Conservation (phyloP, 2,329 filamentous ascomycete species). For the Beauveria asiatica region DNA sequence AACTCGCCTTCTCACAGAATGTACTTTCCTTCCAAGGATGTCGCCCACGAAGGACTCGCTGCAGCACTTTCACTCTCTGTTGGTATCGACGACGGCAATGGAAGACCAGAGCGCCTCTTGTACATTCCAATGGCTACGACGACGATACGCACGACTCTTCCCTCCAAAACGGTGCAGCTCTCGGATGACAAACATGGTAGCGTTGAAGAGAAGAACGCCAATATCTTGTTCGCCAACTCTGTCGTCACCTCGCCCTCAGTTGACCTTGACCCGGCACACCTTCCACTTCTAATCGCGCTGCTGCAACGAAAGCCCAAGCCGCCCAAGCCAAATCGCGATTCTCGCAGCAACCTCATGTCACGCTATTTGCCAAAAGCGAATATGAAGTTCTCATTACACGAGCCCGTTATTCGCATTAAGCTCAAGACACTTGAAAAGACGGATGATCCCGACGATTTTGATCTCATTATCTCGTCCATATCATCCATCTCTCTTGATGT, state of each 20-base stretch:
- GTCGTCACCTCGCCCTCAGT: slow-evolving; percentile 93
- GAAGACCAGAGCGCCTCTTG: slow-evolving; percentile 74
- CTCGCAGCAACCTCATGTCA: slow-evolving; percentile 66
- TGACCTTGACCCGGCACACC: slow-evolving; percentile 83
- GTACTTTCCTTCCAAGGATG: slow-evolving; percentile 90
- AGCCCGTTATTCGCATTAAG: slow-evolving; percentile 85
- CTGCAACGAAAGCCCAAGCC: slow-evolving; percentile 47
- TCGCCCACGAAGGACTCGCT: slow-evolving; percentile 88
- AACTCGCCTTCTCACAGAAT: slow-evolving; percentile 93
- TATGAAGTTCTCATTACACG: slow-evolving; percentile 93
- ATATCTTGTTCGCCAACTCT: slow-evolving; percentile 92
- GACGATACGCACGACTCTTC: slow-evolving; percentile 85
- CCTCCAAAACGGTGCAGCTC: slow-evolving; percentile 85
- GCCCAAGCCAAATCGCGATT: slow-evolving; percentile 29
- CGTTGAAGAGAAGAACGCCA: slow-evolving; percentile 79
- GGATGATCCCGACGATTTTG: slow-evolving; percentile 70
- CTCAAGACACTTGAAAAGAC: slow-evolving; percentile 66
- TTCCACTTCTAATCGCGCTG: slow-evolving; percentile 75
- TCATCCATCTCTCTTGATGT: slow-evolving; percentile 89
- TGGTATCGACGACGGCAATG: slow-evolving; percentile 82
- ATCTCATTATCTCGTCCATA: slow-evolving; percentile 89
- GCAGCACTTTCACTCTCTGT: slow-evolving; percentile 89
- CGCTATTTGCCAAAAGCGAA: slow-evolving; percentile 87
- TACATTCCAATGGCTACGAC: slow-evolving; percentile 98
- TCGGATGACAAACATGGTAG: slow-evolving; percentile 57